phyloP scores from a whole-genome alignment of 2,329 filamentous ascomycete species.

The Diaporthe citriasiana region DNA sequence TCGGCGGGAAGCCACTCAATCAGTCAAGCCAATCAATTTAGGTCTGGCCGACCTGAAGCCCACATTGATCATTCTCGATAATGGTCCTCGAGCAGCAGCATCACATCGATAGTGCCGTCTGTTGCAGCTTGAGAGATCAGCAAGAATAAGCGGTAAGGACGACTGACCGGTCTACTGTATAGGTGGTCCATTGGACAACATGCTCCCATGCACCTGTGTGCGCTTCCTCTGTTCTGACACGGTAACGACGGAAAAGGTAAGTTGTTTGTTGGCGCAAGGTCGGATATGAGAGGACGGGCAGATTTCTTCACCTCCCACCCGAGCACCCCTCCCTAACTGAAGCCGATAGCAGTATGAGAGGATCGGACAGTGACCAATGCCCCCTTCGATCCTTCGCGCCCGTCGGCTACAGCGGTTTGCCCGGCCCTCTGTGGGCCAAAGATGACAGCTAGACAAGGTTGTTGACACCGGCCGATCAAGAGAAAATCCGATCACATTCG shows the following conservation, averaged over 20 bases:
- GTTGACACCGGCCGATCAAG: constrained; percentile 26
- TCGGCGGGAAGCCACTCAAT: constrained; percentile 23
- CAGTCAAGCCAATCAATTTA: constrained; percentile 5
- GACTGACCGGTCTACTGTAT: constrained; percentile 14
- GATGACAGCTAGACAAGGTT: constrained; percentile 25
- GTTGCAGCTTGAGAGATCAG: constrained; percentile 15
- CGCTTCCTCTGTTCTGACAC: background rate
- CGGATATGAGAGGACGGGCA: background rate
- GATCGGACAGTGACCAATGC: constrained; percentile 13
- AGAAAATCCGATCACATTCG: constrained; percentile 17
- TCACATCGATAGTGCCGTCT: constrained; percentile 19
- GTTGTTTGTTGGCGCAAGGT: background rate
- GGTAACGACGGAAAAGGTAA: background rate
- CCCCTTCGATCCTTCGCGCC: constrained; percentile 21
- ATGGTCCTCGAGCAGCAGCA: background rate
- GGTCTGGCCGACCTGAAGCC: background rate
- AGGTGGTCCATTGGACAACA: background rate
- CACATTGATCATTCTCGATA: constrained; percentile 18
- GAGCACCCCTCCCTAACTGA: background rate
- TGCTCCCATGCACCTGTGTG: background rate
- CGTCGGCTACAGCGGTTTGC: constrained; percentile 23
- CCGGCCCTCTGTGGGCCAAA: background rate
- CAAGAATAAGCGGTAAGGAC: background rate
- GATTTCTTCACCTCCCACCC: constrained; percentile 4
- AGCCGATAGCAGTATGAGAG: background rate